These are phyloP conservation scores for Bipolaris sorokiniana DNA, from an alignment of 2,329 filamentous ascomycete genomes.

Conservation along the genomic window DNA sequence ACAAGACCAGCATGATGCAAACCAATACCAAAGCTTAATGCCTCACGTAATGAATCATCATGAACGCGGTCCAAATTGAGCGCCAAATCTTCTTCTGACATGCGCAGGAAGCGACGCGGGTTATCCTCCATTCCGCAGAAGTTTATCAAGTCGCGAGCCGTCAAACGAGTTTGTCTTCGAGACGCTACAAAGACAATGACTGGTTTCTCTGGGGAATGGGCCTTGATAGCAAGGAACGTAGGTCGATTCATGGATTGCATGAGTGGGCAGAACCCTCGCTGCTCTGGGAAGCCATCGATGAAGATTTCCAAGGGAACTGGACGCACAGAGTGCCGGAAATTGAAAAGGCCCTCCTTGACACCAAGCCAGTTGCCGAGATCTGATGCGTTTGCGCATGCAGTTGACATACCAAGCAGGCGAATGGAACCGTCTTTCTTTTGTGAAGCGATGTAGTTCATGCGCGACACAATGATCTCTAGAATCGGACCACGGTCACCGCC, in stretches of 20 bases:
- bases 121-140: constrained; percentile 99
- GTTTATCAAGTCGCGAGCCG: constrained; percentile 95
- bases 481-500: constrained; percentile 96
- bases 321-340: constrained; percentile 95
- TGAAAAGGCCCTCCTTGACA: constrained; percentile 93
- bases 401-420: constrained; percentile 96
- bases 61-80: constrained; percentile 88
- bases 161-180: constrained; percentile 89
- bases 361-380: constrained; percentile 97
- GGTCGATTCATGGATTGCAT: constrained; percentile 99
- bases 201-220: constrained; percentile 92
- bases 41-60: constrained; percentile 88
- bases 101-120: constrained; percentile 86
- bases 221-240: constrained; percentile 95
- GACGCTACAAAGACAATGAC: constrained; percentile 99
- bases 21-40: constrained; percentile 96
- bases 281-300: constrained; percentile 96
- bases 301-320: constrained; percentile 95
- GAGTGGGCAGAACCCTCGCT: constrained; percentile 91
- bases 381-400: constrained; percentile 92
- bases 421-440: constrained; percentile 86
- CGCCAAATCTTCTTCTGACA: constrained; percentile 93
- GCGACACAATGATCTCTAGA: constrained; percentile 89
- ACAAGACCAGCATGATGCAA: constrained; percentile 96
- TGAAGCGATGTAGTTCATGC: constrained; percentile 98